These are phyloP conservation scores for Hymenoscyphus repandus DNA, from an alignment of 2,329 filamentous ascomycete species.

Conservation along the genomic window DNA sequence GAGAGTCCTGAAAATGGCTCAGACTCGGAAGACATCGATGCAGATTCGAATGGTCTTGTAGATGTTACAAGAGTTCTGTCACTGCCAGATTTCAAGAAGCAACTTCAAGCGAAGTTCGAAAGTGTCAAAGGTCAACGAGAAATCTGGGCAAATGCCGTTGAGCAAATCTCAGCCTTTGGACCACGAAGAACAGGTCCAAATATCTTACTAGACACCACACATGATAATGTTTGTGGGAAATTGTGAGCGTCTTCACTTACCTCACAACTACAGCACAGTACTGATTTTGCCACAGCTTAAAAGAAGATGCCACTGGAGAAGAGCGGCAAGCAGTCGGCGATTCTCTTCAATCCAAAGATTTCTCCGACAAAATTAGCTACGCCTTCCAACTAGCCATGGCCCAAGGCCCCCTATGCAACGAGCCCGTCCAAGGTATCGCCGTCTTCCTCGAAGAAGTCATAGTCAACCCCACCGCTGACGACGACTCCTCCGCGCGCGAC, in stretches of 20 bases:
- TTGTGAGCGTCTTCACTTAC: slow-evolving; percentile 46
- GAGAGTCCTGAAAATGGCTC: slow-evolving; percentile 19
- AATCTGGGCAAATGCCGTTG: slow-evolving; percentile 68
- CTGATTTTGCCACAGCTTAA: slow-evolving; percentile 23
- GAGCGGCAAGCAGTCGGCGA: slow-evolving; percentile 38
- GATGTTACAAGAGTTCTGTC: slow-evolving; percentile 59
- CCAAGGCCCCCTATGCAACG: slow-evolving; percentile 85
- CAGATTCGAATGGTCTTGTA: slow-evolving; percentile 46
- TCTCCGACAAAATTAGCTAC: slow-evolving; percentile 86
- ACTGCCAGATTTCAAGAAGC: slow-evolving; percentile 68
- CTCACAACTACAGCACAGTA: neutral
- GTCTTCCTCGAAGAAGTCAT: slow-evolving; percentile 80
- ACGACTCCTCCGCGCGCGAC: slow-evolving; percentile 52
- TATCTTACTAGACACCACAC: slow-evolving; percentile 78
- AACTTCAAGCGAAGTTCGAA: slow-evolving; percentile 65
- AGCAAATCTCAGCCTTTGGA: slow-evolving; percentile 85
- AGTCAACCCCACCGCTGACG: slow-evolving; percentile 50
- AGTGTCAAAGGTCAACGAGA: slow-evolving; percentile 69
- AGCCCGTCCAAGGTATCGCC: slow-evolving; percentile 88
- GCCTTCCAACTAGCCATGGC: slow-evolving; percentile 89
- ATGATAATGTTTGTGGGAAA: slow-evolving; percentile 64
- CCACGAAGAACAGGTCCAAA: slow-evolving; percentile 83
- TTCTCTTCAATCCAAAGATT: slow-evolving; percentile 56
- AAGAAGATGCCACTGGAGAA: slow-evolving; percentile 22
- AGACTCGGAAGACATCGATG: slow-evolving; percentile 39